These are phyloP conservation scores for Stentor roeselii DNA, from an alignment of 73 alveolate species.

Conservation along the genomic window DNA sequence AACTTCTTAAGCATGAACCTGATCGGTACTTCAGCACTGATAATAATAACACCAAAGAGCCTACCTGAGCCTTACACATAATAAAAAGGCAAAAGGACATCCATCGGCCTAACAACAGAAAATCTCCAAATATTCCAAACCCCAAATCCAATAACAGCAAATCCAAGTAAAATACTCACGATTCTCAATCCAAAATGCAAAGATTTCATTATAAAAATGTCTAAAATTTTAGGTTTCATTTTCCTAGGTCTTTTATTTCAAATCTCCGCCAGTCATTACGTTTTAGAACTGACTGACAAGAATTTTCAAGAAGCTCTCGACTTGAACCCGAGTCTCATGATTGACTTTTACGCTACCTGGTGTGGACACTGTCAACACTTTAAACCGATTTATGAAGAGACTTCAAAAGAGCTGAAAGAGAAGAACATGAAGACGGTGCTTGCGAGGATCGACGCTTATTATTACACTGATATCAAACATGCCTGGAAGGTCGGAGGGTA, in stretches of 20 bases:
- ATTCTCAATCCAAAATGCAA: background rate
- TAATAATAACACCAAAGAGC: conserved; percentile 9
- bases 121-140: background rate
- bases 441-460: background rate
- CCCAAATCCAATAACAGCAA: background rate
- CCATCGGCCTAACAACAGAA: background rate
- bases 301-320: background rate
- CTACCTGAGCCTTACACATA: conserved; percentile 9
- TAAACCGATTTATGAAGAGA: background rate
- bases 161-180: background rate
- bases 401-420: background rate
- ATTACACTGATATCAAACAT: background rate
- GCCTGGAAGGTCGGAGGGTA: conserved; percentile 17
- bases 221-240: no score
- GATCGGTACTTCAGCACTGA: background rate
- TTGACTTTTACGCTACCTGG: conserved; percentile 44
- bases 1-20: background rate
- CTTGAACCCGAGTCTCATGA: background rate
- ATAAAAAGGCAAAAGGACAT: background rate
- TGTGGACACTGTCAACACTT: conserved; percentile 6
- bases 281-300: background rate
- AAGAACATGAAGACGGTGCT: background rate
- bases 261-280: no score
- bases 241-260: no score
- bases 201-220: background rate